Evolutionary conservation across 495 filamentous ascomycete species (phyloP), one percentile per base, ranked within the genome.

Genomic region (Coniosporium apollinis): DNA sequence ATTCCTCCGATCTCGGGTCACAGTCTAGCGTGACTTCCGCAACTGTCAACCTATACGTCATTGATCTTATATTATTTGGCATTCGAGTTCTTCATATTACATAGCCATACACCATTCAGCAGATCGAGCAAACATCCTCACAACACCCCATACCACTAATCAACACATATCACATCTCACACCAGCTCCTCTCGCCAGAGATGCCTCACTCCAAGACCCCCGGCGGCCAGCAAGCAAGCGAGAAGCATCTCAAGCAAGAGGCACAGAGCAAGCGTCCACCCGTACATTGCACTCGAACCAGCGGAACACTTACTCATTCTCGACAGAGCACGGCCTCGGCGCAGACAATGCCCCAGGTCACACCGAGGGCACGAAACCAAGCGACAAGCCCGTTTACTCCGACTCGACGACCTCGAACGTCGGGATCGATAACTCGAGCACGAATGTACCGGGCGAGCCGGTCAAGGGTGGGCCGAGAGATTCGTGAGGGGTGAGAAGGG

Each of bases 361-460:
- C 2, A 43, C 44, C 26, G 36, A 43, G 21, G 44, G 44, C 28
- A 36, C 32, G 18, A 16, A 20, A 3, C 44, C 44, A 5, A 40
- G 44, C 34, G 33, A 39, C 14, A 39, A 41, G n/a, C 14, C 40
- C 8, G 44, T 47, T n/a, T 39, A 39, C 1, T 47, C 44, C 8
- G 44, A 47, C 26, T 47, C 44, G 1, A 37, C 37, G 2, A 34
- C 30, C 19, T 38, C 36, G 25, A 43, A 39, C 17, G 41, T 43
- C 6, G 44, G 44, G 5, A 41, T 34, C 17, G 30, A 32, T 17
- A 9, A 24, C 2, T 20, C 4, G 2, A 37, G 30, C 10, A 43
- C 39, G 3, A 47, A 47, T 28, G 35, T 37, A 35, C 44, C 40
- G 6, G 44, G 44, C 13, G 44, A 47, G 36, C 39, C 43, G 36